phyloP scores from a whole-genome alignment of 2,329 filamentous ascomycete species.

The Colletotrichum spinosum region DNA sequence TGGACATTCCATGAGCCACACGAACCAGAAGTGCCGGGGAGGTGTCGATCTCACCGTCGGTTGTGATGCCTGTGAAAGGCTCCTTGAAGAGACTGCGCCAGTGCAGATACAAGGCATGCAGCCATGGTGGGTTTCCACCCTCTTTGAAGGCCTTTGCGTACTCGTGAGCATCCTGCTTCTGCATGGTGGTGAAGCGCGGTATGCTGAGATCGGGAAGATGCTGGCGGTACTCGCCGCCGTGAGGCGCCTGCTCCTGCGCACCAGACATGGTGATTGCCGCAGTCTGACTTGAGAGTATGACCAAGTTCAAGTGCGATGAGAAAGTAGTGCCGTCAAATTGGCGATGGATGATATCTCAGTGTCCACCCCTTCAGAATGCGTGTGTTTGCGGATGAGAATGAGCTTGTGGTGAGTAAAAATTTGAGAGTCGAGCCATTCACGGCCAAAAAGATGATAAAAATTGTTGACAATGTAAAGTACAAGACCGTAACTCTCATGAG shows the following conservation, averaged over 20 bases:
- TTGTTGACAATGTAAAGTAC: neutral
- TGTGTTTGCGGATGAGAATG: too few species aligned
- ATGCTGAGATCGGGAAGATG: constrained; percentile 71
- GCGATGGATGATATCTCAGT: too few species aligned
- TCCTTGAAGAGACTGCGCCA: constrained; percentile 71
- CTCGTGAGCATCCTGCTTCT: constrained; percentile 70
- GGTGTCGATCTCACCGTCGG: constrained; percentile 62
- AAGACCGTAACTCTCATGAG: neutral
- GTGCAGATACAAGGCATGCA: constrained; percentile 70
- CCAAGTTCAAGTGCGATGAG: neutral
- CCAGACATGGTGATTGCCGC: constrained; percentile 4
- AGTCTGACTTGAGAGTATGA: neutral
- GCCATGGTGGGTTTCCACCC: constrained; percentile 72
- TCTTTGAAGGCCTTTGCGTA: constrained; percentile 73
- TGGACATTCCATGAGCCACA: constrained; percentile 41
- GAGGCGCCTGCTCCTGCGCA: constrained; percentile 4
- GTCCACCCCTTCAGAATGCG: too few species aligned
- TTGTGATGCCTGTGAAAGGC: constrained; percentile 78
- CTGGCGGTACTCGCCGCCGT: constrained; percentile 61
- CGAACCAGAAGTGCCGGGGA: neutral
- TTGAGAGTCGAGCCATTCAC: neutral
- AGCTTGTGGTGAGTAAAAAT: neutral
- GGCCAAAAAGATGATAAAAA: neutral
- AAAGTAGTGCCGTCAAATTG: neutral
- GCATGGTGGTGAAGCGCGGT: constrained; percentile 72